Conservation (phyloP, 2,329 filamentous ascomycete species). For the Alternaria atra region DNA sequence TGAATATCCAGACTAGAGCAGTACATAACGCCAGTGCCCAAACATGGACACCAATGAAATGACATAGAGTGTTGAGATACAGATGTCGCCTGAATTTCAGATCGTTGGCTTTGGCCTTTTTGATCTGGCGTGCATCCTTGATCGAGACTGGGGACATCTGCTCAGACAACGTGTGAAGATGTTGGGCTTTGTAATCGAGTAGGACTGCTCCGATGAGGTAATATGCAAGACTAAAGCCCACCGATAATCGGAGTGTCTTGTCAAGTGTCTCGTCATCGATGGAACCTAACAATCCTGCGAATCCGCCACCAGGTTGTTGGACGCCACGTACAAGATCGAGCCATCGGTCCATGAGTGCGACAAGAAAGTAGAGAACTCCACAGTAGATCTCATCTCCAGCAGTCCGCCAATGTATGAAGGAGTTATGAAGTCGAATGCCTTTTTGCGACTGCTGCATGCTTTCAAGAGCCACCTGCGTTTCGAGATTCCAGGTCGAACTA, state of each 20-base stretch:
- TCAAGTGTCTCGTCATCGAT: slow-evolving; percentile 45
- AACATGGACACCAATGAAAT: slow-evolving; percentile 61
- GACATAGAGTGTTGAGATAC: slow-evolving; percentile 61
- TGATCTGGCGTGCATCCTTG: slow-evolving; percentile 54
- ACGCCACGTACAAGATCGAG: slow-evolving; percentile 59
- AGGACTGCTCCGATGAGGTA: slow-evolving; percentile 66
- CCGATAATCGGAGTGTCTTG: slow-evolving; percentile 55
- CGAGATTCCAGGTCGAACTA: slow-evolving; percentile 67
- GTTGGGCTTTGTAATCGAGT: slow-evolving; percentile 64
- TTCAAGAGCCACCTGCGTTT: slow-evolving; percentile 63
- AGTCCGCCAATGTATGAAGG: slow-evolving; percentile 67
- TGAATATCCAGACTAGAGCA: slow-evolving; percentile 63
- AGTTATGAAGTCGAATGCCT: slow-evolving; percentile 64
- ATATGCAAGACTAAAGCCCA: slow-evolving; percentile 66
- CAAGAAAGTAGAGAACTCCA: slow-evolving; percentile 63
- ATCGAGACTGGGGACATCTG: slow-evolving; percentile 54
- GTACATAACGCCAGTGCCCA: slow-evolving; percentile 63
- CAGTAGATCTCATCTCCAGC: slow-evolving; percentile 64
- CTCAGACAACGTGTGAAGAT: slow-evolving; percentile 58
- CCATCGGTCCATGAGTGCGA: slow-evolving; percentile 66
- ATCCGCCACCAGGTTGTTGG: slow-evolving; percentile 44
- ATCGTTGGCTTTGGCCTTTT: slow-evolving; percentile 56
- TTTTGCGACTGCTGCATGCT: slow-evolving; percentile 63
- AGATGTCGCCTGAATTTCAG: slow-evolving; percentile 57
- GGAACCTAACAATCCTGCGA: slow-evolving; percentile 46